phyloP scores from a whole-genome alignment of 768 basidiomycete genomes.

The Lentinula guzmanii region DNA sequence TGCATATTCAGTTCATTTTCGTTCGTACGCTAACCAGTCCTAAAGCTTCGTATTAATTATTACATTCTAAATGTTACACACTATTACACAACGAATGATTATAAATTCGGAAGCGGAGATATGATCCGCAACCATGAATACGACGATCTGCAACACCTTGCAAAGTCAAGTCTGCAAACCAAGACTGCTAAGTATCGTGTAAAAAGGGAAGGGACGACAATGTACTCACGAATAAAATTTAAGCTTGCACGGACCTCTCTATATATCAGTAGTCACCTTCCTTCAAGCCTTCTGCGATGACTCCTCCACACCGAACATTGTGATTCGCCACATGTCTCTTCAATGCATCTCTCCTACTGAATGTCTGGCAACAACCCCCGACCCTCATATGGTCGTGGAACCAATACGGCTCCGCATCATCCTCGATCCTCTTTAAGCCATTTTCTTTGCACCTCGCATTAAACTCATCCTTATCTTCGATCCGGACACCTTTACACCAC shows the following conservation, averaged over 20 bases:
- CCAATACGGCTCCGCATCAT: constrained; percentile 17
- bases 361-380: constrained; percentile 34
- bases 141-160: too few species aligned
- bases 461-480: constrained; percentile 12
- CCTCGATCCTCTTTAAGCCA: constrained; percentile 9
- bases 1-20: neutral
- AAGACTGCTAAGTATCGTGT: neutral
- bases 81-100: too few species aligned
- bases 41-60: neutral
- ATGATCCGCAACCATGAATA: too few species aligned
- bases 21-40: neutral
- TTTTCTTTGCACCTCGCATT: neutral
- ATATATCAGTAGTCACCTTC: neutral
- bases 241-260: too few species aligned
- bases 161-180: neutral
- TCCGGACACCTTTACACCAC: constrained; percentile 34
- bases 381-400: constrained; percentile 26
- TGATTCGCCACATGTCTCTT: constrained; percentile 35
- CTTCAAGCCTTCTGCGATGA: constrained; percentile 14
- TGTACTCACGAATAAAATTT: neutral
- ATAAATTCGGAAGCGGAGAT: too few species aligned
- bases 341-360: constrained; percentile 41
- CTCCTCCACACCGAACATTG: constrained; percentile 21
- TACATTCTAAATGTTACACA: neutral
- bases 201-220: neutral